A percentile compares a stretch with the other conserved stretches of the same genome.
Evolutionary conservation across 805 yeast genomes (phyloP).

Genomic region (Phaffomyces antillensis): DNA sequence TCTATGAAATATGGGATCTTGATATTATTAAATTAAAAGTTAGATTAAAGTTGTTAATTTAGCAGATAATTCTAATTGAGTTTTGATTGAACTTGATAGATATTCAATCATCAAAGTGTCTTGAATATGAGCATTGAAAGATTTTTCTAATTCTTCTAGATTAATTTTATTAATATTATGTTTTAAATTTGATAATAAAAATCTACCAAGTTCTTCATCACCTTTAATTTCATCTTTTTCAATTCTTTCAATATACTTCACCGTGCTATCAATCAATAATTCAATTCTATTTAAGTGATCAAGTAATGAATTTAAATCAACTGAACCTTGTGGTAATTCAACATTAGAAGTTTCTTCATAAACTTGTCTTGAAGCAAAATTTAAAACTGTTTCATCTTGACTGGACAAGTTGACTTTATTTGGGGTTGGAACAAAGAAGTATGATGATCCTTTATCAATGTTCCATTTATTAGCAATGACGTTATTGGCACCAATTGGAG

Average conservation of each 20-base stretch:
- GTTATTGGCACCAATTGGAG: slow-evolving; percentile 57
- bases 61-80: slow-evolving; percentile 75
- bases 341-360: slow-evolving; percentile 18
- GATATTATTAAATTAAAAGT: background rate
- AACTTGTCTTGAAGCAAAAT: slow-evolving; percentile 36
- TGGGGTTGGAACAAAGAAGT: slow-evolving; percentile 72
- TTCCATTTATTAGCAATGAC: slow-evolving; percentile 29
- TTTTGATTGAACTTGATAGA: slow-evolving; percentile 75
- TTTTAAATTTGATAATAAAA: slow-evolving; percentile 50
- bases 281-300: slow-evolving; percentile 40
- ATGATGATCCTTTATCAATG: slow-evolving; percentile 34
- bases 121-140: slow-evolving; percentile 66
- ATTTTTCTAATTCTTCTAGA: slow-evolving; percentile 43
- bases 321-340: slow-evolving; percentile 28
- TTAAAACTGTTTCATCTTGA: slow-evolving; percentile 54
- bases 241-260: slow-evolving; percentile 39
- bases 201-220: slow-evolving; percentile 57
- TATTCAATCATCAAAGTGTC: slow-evolving; percentile 78
- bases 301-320: slow-evolving; percentile 39
- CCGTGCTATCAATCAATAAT: slow-evolving; percentile 40
- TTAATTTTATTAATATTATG: slow-evolving; percentile 40
- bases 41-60: slow-evolving; percentile 54
- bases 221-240: slow-evolving; percentile 37
- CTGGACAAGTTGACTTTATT: slow-evolving; percentile 50
- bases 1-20: background rate